These are phyloP conservation scores for Pouteria campechiana DNA, from an alignment of 179 eudicot genomes.

Conservation along the genomic window DNA sequence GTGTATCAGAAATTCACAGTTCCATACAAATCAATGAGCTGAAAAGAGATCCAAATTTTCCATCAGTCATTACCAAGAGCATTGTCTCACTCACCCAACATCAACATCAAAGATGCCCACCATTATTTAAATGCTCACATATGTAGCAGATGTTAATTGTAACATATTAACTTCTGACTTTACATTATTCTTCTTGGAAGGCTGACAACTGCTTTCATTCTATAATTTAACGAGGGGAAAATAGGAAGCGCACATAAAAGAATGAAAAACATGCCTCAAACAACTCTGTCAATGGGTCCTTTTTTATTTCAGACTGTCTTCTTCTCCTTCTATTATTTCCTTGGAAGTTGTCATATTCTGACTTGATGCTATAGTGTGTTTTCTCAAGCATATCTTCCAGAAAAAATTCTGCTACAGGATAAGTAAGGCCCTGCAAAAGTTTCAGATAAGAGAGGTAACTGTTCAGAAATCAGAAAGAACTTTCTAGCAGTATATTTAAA, in stretches of 20 bases:
- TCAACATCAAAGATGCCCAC: too few species aligned
- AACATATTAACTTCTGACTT: too few species aligned
- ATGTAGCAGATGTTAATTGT: too few species aligned
- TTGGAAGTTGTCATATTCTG: slow-evolving; percentile 47
- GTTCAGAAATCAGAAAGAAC: not conserved
- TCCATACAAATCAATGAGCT: too few species aligned
- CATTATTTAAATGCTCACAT: too few species aligned
- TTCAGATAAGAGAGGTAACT: not conserved
- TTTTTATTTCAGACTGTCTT: slow-evolving; percentile 59
- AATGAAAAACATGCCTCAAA: slow-evolving; percentile 53
- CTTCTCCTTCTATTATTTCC: slow-evolving; percentile 58
- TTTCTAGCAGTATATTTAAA: slow-evolving; percentile 2
- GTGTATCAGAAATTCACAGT: too few species aligned
- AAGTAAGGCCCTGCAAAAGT: slow-evolving; percentile 62
- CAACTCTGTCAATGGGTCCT: slow-evolving; percentile 67
- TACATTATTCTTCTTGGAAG: too few species aligned
- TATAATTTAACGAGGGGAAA: not conserved
- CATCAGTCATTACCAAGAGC: too few species aligned
- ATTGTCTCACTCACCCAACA: too few species aligned
- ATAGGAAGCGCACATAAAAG: not conserved
- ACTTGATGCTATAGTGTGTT: slow-evolving; percentile 47
- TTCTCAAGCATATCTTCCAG: slow-evolving; percentile 92
- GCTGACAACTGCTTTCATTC: not conserved
- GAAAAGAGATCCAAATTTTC: too few species aligned
- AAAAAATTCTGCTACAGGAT: slow-evolving; percentile 74